phyloP scores from a whole-genome alignment of 192 early-diverging fungal species.

The Spizellomyces sp. region DNA sequence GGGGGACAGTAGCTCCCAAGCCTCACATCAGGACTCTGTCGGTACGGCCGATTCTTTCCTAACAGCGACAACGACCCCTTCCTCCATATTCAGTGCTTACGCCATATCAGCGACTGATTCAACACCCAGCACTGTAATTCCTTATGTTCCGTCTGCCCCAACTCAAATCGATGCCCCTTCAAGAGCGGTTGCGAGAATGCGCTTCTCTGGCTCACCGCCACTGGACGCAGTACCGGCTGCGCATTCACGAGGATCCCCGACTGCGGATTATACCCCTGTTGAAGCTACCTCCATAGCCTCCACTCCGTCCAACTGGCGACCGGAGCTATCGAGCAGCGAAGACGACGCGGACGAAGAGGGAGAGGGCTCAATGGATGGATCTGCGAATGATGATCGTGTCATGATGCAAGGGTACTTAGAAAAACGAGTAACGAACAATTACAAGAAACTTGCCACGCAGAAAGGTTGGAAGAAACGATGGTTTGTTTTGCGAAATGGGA shows the following conservation, averaged over 20 bases:
- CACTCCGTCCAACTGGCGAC: not conserved
- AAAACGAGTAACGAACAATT: constrained; percentile 42
- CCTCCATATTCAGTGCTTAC: constrained; percentile 23
- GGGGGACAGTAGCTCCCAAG: constrained; percentile 27
- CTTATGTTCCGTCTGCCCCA: constrained; percentile 7
- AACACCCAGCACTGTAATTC: constrained; percentile 18
- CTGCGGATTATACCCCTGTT: not conserved
- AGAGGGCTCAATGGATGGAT: constrained; percentile 2
- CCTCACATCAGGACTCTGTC: constrained; percentile 33
- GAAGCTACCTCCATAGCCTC: not conserved
- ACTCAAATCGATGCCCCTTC: not conserved
- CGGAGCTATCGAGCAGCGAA: constrained; percentile 39
- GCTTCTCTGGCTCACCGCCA: not conserved
- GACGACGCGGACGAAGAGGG: constrained; percentile 37
- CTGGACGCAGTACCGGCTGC: not conserved
- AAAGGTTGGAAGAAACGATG: constrained; percentile 53
- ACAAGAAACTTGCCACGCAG: constrained; percentile 30
- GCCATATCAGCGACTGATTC: constrained; percentile 9
- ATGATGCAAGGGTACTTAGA: constrained; percentile 49
- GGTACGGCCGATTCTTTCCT: constrained; percentile 41
- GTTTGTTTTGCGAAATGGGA: constrained; percentile 51
- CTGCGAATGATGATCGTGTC: constrained; percentile 38
- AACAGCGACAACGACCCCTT: constrained; percentile 43
- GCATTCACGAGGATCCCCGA: not conserved
- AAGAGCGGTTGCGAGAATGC: not conserved